phyloP scores from a whole-genome alignment of 108 stramenopile species.

The Schizochytrium sp. region DNA sequence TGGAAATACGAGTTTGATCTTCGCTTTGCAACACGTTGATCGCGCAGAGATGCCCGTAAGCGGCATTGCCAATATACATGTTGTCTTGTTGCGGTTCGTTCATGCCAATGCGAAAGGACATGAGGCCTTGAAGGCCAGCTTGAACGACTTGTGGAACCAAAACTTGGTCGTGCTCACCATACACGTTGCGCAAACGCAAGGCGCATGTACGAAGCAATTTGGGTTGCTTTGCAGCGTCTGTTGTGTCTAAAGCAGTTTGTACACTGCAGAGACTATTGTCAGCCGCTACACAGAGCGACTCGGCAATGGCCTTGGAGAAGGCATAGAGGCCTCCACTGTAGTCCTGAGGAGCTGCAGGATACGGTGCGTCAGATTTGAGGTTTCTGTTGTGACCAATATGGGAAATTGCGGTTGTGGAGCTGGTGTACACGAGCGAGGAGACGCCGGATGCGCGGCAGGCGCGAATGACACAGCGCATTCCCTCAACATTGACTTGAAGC shows the following conservation, averaged over 20 bases:
- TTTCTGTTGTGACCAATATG: not conserved
- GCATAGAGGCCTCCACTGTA: not conserved
- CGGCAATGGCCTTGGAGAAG: not conserved
- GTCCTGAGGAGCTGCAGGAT: not conserved
- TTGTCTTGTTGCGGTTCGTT: not conserved
- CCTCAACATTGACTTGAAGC: not conserved
- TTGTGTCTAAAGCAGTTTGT: not conserved
- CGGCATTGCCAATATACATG: not conserved
- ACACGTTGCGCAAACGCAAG: not conserved
- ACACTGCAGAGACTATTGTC: not conserved
- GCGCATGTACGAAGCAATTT: not conserved
- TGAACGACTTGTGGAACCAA: not conserved
- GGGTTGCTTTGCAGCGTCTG: too few relatives aligned
- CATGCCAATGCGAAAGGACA: not conserved
- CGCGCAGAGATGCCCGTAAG: not conserved
- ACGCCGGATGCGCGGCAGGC: not conserved
- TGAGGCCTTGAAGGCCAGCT: not conserved
- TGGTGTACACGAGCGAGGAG: not conserved
- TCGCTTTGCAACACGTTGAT: not conserved
- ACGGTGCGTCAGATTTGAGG: not conserved
- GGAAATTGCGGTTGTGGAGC: not conserved
- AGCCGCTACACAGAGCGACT: not conserved
- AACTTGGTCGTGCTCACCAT: not conserved
- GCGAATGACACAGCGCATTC: not conserved
- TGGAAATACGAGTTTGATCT: not conserved